phyloP scores from a whole-genome alignment of 2,329 filamentous ascomycete genomes.

The Colletotrichum melonis region DNA sequence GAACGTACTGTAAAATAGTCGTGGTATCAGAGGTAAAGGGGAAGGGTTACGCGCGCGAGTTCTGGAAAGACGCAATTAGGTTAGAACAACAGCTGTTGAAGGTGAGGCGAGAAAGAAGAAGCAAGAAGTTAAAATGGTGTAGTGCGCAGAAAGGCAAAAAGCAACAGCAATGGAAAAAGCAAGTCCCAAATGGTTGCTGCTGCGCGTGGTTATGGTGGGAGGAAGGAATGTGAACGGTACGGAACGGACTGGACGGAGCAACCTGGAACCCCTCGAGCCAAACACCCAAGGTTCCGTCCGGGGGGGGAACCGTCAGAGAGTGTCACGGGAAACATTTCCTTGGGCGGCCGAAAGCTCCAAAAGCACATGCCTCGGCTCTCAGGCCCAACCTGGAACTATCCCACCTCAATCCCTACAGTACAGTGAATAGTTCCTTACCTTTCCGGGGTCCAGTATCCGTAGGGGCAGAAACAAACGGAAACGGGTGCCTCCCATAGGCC shows the following conservation, averaged over 20 bases:
- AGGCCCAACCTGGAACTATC: not conserved
- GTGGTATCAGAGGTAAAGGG: not conserved
- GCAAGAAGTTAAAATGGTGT: not conserved
- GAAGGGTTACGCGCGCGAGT: not conserved
- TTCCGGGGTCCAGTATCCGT: not conserved
- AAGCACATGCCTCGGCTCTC: constrained; percentile 37
- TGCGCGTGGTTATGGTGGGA: not conserved
- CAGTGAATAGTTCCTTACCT: no score
- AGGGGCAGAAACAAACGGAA: not conserved
- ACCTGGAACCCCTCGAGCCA: not conserved
- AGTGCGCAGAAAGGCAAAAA: not conserved
- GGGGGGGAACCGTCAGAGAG: not conserved
- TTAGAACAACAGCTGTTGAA: not conserved
- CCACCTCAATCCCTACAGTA: not conserved
- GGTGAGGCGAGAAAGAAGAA: not conserved
- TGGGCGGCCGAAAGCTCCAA: not conserved
- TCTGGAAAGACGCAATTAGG: not conserved
- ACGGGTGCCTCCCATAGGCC: not conserved
- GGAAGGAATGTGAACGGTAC: constrained; percentile 4
- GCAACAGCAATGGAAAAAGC: not conserved
- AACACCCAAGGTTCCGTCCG: not conserved
- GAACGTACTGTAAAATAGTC: not conserved
- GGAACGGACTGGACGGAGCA: not conserved
- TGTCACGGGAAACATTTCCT: not conserved
- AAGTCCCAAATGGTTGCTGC: not conserved